Conservation (phyloP, 75 land plant species). For the Pseudotsuga menziesii region DNA sequence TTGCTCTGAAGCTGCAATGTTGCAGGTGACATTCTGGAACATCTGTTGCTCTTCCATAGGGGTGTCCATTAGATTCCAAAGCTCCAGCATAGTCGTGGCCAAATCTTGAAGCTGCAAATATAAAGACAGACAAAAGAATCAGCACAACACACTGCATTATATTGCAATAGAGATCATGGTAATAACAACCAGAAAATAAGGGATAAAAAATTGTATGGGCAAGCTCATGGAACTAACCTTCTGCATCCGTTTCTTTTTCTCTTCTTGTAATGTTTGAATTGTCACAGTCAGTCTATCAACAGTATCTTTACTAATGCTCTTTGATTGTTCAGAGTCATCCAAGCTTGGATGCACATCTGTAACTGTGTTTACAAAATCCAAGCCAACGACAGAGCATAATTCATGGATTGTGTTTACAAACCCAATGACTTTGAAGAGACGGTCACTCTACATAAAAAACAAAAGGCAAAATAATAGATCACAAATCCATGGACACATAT, state of each 20-base stretch:
- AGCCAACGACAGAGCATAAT: constrained; percentile 55
- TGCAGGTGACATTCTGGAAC: constrained; percentile 65
- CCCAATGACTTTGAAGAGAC: constrained; percentile 59
- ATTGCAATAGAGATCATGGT: neutral
- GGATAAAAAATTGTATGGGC: neutral
- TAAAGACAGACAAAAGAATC: constrained; percentile 5
- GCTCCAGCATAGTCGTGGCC: constrained; percentile 59
- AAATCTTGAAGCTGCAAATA: constrained; percentile 75
- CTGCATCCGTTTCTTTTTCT: constrained; percentile 53
- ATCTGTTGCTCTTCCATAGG: constrained; percentile 61
- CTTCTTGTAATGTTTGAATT: constrained; percentile 40
- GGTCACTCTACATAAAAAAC: constrained; percentile 46
- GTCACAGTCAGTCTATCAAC: constrained; percentile 46
- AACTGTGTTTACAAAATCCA: constrained; percentile 53
- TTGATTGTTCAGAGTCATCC: constrained; percentile 39
- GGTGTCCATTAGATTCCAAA: constrained; percentile 86
- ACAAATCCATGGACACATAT: too few species aligned
- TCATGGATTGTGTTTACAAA: constrained; percentile 39
- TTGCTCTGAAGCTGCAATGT: constrained; percentile 66
- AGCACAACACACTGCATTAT: neutral
- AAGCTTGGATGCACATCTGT: constrained; percentile 80
- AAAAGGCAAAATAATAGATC: too few species aligned
- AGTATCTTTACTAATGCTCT: constrained; percentile 63
- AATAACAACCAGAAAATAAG: neutral
- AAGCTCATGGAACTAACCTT: constrained; percentile 37